Conservation (phyloP, 2,329 filamentous ascomycete genomes). For the Alternaria sp. region DNA sequence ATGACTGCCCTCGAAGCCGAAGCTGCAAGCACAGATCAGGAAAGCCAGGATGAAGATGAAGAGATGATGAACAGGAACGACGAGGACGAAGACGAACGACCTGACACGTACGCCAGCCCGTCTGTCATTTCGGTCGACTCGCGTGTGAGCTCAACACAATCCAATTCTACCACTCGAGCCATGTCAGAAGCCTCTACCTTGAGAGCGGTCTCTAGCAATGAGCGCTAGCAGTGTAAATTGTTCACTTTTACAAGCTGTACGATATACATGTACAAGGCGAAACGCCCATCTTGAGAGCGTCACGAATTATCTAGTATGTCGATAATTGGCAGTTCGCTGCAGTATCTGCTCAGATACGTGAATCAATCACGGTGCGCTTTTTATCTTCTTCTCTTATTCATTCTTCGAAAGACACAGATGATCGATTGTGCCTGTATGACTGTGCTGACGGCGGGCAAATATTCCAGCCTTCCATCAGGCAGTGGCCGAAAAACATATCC, state of each 20-base stretch:
- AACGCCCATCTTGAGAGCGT: not conserved
- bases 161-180: constrained; percentile 21
- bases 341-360: not conserved
- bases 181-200: constrained; percentile 33
- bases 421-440: not conserved
- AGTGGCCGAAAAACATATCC: not conserved
- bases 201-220: constrained; percentile 40
- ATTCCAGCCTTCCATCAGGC: not conserved
- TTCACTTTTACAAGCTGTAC: not conserved
- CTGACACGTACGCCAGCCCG: constrained; percentile 23
- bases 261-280: not conserved
- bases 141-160: constrained; percentile 24
- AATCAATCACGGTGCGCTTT: not conserved
- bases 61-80: constrained; percentile 22
- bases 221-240: constrained; percentile 11
- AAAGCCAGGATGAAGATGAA: constrained; percentile 26
- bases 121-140: constrained; percentile 38
- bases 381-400: no score
- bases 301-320: no score
- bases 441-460: not conserved
- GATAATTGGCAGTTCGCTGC: not conserved
- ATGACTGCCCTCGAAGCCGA: constrained; percentile 74
- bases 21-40: constrained; percentile 24
- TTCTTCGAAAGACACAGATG: not conserved
- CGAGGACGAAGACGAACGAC: constrained; percentile 20